Conservation (phyloP, 2,329 filamentous ascomycete species). For the Aspergillus fructus region DNA sequence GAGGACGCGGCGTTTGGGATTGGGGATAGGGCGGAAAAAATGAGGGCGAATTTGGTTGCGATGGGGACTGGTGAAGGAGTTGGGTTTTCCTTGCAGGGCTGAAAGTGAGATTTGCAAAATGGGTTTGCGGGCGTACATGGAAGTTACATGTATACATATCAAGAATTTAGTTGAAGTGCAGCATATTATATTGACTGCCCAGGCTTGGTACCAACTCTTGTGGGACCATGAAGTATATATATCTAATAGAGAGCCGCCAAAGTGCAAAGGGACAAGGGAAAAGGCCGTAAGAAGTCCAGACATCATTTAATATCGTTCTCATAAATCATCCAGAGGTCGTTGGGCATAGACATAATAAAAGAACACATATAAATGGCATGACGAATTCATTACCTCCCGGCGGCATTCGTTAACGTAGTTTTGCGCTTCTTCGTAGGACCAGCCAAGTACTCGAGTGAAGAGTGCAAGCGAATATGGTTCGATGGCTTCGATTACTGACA, state of each 20-base stretch:
- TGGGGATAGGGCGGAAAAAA: constrained; percentile 41
- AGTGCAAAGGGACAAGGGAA: neutral
- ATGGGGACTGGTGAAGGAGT: constrained; percentile 48
- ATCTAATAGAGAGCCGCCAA: neutral
- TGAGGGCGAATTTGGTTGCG: constrained; percentile 45
- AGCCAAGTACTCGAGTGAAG: constrained; percentile 38
- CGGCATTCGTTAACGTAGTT: constrained; percentile 30
- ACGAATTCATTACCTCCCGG: constrained; percentile 23
- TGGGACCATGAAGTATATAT: neutral
- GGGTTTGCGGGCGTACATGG: neutral
- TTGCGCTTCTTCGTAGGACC: constrained; percentile 30
- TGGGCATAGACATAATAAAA: constrained; percentile 36
- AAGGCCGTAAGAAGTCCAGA: constrained; percentile 13
- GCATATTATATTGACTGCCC: neutral
- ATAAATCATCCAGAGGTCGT: constrained; percentile 23
- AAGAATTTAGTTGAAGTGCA: neutral
- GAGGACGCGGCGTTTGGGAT: constrained; percentile 42
- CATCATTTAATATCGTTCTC: neutral
- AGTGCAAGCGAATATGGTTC: constrained; percentile 41
- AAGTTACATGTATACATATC: neutral
- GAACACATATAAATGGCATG: constrained; percentile 29
- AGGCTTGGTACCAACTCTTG: neutral
- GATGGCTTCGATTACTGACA: constrained; percentile 31
- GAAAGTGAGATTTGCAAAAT: neutral
- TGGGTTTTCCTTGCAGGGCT: constrained; percentile 46